A percentile compares a stretch with the other conserved stretches of the same genome.
Conservation (phyloP, 176 grass and related monocot species). For the Elymus sibiricus region DNA sequence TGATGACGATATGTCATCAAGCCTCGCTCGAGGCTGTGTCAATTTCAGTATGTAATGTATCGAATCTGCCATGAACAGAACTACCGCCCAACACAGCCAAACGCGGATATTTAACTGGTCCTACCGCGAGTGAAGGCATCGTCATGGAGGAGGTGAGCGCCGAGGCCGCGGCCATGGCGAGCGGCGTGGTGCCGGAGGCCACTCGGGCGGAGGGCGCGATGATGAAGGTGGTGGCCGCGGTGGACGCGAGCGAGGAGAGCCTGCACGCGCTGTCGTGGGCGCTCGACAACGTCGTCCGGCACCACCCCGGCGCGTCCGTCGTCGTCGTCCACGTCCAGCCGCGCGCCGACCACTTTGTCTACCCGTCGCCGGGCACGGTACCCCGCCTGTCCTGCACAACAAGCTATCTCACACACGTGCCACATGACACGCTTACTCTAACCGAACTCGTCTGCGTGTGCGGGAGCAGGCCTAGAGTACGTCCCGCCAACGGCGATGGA, state of each 20-base stretch:
- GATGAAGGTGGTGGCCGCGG: conserved; percentile 64
- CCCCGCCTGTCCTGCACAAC: neutral
- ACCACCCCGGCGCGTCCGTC: conserved; percentile 21
- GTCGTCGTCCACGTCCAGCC: conserved; percentile 70
- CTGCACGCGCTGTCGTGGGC: conserved; percentile 67
- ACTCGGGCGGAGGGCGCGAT: neutral
- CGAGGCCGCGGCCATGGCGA: neutral
- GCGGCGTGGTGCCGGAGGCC: neutral
- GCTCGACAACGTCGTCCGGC: conserved; percentile 54
- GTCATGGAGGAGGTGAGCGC: conserved; percentile 24
- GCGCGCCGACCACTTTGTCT: conserved; percentile 46
- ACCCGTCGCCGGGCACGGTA: conserved; percentile 45
- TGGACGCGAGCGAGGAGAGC: conserved; percentile 89
- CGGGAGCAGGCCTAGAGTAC: conserved; percentile 20
- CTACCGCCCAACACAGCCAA: too few species aligned
- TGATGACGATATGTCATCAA: too few species aligned
- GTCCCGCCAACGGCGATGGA: conserved; percentile 38
- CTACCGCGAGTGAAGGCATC: neutral
- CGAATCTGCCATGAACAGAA: too few species aligned
- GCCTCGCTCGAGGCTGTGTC: too few species aligned
- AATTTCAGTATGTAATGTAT: too few species aligned
- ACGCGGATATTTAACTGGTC: too few species aligned
- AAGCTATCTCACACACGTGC: too few species aligned
- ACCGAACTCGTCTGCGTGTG: neutral
- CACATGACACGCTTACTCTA: too few species aligned